phyloP scores from a whole-genome alignment of 371 early-diverging fungal genomes.

The Syncephalastrum racemosum region DNA sequence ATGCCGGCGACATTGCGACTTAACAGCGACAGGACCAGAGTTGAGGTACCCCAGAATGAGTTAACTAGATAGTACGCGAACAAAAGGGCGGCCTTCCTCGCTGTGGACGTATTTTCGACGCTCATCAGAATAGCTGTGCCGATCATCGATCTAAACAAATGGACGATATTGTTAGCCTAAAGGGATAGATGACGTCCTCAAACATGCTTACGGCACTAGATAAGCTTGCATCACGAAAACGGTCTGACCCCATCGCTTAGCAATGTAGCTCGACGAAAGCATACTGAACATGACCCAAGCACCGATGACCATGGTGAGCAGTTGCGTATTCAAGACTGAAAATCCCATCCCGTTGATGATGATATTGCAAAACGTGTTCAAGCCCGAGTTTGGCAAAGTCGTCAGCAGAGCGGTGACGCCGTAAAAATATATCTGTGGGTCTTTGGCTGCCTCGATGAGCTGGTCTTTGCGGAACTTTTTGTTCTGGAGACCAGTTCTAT shows the following conservation, averaged over 20 bases:
- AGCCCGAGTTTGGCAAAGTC: constrained; percentile 22
- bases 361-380: constrained; percentile 24
- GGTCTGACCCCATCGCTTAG: constrained; percentile 19
- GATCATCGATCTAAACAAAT: constrained; percentile 10
- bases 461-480: constrained; percentile 21
- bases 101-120: constrained; percentile 16
- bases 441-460: constrained; percentile 21
- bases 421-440: constrained; percentile 24
- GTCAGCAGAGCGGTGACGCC: constrained; percentile 18
- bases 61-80: constrained; percentile 20
- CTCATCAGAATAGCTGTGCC: constrained; percentile 22
- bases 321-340: constrained; percentile 22
- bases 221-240: constrained; percentile 21
- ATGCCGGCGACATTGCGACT: constrained; percentile 25
- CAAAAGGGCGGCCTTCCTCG: constrained; percentile 24
- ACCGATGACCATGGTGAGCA: constrained; percentile 27
- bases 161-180: neutral
- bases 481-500: constrained; percentile 26
- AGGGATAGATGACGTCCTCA: neutral
- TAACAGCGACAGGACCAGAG: constrained; percentile 19
- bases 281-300: constrained; percentile 21
- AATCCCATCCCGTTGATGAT: constrained; percentile 26
- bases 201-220: constrained; percentile 14
- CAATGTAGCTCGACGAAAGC: constrained; percentile 18
- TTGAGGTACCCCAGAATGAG: constrained; percentile 26